Evolutionary conservation across 768 basidiomycete species (phyloP).

Genomic region (Brasilioporus rufonigricans): DNA sequence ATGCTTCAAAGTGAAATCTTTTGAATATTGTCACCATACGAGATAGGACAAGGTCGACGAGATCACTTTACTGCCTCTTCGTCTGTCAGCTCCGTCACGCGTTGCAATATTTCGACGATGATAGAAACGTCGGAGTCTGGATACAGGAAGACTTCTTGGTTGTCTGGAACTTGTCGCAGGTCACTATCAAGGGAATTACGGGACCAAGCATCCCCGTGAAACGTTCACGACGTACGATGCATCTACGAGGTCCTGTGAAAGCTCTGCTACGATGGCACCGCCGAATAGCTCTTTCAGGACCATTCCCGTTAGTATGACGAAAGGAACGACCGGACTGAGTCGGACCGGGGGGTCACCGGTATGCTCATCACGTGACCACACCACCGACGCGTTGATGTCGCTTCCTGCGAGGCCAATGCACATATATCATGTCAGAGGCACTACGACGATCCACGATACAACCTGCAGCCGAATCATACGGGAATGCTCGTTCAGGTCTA

Average conservation of each 20-base stretch:
- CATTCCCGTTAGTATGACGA: conserved; percentile 2
- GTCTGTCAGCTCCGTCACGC: conserved; percentile 56
- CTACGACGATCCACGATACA: conserved; percentile 61
- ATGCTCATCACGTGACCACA: conserved; percentile 21
- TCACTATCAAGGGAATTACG: conserved; percentile 36
- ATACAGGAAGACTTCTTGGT: conserved; percentile 89
- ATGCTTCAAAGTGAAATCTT: conserved; percentile 88
- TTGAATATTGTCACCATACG: conserved; percentile 3
- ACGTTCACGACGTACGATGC: conserved; percentile 66
- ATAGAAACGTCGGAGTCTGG: conserved; percentile 67
- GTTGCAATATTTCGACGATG: conserved; percentile 80
- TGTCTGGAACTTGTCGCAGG: conserved; percentile 87
- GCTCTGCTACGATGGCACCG: conserved; percentile 69
- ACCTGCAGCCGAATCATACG: conserved; percentile 46
- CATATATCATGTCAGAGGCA: conserved; percentile 40
- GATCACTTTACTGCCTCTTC: conserved; percentile 69
- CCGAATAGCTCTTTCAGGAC: conserved; percentile 62
- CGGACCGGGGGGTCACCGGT: no score
- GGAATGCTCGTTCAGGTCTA: conserved; percentile 58
- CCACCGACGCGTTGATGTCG: not conserved
- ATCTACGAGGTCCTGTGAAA: conserved; percentile 66
- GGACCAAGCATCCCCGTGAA: not conserved
- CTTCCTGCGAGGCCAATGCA: no score
- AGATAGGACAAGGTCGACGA: not conserved
- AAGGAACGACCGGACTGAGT: no score